A percentile compares a stretch with the other conserved stretches of the same genome.
These are phyloP conservation scores for Raffaelea deltoideospora DNA, from an alignment of 2,329 filamentous ascomycete genomes.

Conservation along the genomic window DNA sequence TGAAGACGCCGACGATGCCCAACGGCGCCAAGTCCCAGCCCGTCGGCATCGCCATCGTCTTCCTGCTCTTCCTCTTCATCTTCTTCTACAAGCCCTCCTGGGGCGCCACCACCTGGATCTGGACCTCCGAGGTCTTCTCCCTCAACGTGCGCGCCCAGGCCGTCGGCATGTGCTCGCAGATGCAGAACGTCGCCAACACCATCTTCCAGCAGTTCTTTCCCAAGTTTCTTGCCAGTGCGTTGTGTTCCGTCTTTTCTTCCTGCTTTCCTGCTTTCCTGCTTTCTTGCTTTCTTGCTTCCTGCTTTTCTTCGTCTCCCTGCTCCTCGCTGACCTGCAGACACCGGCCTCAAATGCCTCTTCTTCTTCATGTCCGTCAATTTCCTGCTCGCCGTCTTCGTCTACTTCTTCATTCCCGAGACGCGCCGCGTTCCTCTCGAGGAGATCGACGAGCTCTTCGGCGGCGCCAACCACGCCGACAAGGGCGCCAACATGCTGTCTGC, in stretches of 20 bases:
- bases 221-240: constrained; percentile 38
- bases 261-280: constrained; percentile 3
- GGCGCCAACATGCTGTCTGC: constrained; percentile 28
- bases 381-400: constrained; percentile 27
- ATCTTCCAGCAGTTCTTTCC: constrained; percentile 56
- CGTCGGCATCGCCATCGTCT: constrained; percentile 49
- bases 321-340: constrained; percentile 1
- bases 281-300: not conserved
- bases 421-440: constrained; percentile 34
- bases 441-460: constrained; percentile 40
- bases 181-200: constrained; percentile 46
- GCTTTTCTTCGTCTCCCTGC: too few relatives aligned
- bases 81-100: constrained; percentile 52
- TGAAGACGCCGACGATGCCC: constrained; percentile 30
- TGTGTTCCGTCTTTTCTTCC: not conserved
- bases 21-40: constrained; percentile 36
- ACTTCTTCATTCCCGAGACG: constrained; percentile 30
- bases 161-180: constrained; percentile 47
- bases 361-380: constrained; percentile 28
- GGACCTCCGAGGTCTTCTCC: constrained; percentile 50
- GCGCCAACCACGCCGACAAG: constrained; percentile 39
- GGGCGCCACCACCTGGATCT: constrained; percentile 54
- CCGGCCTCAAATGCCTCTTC: constrained; percentile 24
- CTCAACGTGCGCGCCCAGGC: constrained; percentile 58
- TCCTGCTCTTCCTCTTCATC: constrained; percentile 48